Percentiles rank a stretch among this genome's conserved stretches.
phyloP scores from a whole-genome alignment of 345 rosid species.

The Streptanthus diversifolius region DNA sequence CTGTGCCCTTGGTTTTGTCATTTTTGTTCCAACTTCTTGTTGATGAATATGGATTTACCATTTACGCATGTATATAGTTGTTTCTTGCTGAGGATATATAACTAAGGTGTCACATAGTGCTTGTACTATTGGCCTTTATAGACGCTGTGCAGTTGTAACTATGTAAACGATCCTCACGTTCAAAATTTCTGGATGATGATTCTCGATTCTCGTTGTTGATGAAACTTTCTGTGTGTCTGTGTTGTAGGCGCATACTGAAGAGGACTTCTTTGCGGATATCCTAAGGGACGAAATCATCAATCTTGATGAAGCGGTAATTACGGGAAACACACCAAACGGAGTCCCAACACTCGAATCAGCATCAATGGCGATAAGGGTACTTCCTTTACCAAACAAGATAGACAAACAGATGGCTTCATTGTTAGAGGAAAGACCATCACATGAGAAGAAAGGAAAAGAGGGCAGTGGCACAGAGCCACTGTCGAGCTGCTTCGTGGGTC shows the following conservation, averaged over 20 bases:
- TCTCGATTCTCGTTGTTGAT: background rate
- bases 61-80: background rate
- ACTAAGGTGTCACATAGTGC: background rate
- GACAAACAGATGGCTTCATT: slow-evolving; percentile 25
- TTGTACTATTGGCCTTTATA: too few species aligned
- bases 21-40: background rate
- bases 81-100: background rate
- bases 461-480: background rate
- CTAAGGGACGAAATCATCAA: slow-evolving; percentile 68
- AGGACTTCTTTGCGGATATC: slow-evolving; percentile 69
- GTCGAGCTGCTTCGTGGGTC: slow-evolving; percentile 27
- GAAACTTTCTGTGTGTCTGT: slow-evolving; percentile 26
- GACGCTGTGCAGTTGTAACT: too few species aligned
- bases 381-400: slow-evolving; percentile 27
- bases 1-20: slow-evolving; percentile 12
- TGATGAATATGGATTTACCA: background rate
- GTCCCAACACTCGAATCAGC: slow-evolving; percentile 31
- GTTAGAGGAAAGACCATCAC: background rate
- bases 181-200: background rate
- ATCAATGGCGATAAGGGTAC: slow-evolving; percentile 18
- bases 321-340: background rate
- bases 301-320: slow-evolving; percentile 45
- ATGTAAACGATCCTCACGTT: too few species aligned
- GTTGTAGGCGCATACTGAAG: slow-evolving; percentile 34
- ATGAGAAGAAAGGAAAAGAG: background rate